Conservation (phyloP, 2,329 filamentous ascomycete genomes). For the Nakataea oryzae region DNA sequence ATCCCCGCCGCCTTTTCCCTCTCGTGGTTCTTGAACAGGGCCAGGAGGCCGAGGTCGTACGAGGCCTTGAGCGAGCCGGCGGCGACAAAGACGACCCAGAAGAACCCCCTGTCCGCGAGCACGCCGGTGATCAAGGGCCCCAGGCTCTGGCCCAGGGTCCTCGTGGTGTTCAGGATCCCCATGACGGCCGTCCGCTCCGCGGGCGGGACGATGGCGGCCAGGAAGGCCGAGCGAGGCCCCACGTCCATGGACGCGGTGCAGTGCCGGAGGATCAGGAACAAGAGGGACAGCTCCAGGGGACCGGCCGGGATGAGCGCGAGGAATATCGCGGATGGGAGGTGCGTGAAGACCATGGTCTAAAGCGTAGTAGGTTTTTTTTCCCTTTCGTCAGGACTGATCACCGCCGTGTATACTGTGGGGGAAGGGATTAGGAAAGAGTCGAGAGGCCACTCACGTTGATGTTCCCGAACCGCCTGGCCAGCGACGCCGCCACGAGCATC, state of each 20-base stretch:
- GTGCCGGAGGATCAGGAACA: conserved; percentile 51
- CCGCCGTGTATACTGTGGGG: conserved; percentile 31
- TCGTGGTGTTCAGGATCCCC: conserved; percentile 59
- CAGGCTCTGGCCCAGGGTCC: conserved; percentile 51
- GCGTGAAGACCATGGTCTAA: conserved; percentile 66
- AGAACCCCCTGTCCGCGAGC: conserved; percentile 30
- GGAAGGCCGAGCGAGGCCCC: conserved; percentile 58
- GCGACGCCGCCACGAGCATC: conserved; percentile 40
- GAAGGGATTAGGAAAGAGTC: conserved; percentile 11
- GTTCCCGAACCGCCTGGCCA: conserved; percentile 47
- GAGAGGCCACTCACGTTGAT: conserved; percentile 44
- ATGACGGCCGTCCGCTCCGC: conserved; percentile 61
- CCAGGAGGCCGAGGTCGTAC: conserved; percentile 11
- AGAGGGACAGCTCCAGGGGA: conserved; percentile 18
- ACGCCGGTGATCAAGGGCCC: conserved; percentile 57
- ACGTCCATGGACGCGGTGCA: conserved; percentile 60
- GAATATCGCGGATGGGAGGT: conserved; percentile 58
- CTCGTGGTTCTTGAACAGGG: conserved; percentile 5
- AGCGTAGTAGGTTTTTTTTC: too few species aligned
- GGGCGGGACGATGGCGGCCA: conserved; percentile 53
- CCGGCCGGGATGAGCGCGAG: conserved; percentile 41
- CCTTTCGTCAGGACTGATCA: conserved; percentile 11
- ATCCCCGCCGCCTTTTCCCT: neutral
- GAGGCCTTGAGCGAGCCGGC: conserved; percentile 10
- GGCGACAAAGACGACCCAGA: conserved; percentile 8